These are phyloP conservation scores for Globisporangium heterothallicum DNA, from an alignment of 352 stramenopile genomes.

Conservation along the genomic window DNA sequence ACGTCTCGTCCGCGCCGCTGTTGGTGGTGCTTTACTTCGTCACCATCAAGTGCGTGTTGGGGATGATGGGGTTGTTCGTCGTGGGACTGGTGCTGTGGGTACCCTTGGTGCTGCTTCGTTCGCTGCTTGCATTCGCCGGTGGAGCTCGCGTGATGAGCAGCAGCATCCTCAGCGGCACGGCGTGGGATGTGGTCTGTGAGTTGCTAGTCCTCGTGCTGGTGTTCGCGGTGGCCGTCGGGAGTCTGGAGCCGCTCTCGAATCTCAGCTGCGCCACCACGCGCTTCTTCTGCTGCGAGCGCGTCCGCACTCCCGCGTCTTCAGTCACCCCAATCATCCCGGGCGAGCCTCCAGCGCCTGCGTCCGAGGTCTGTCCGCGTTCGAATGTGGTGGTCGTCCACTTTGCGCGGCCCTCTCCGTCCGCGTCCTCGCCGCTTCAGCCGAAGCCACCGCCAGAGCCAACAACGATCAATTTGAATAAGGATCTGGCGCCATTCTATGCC, in stretches of 20 bases:
- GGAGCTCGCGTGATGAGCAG: too few species aligned
- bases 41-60: conserved; percentile 18
- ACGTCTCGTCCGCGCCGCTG: conserved; percentile 9
- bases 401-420: background rate
- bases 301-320: too few species aligned
- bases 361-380: background rate
- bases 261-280: conserved; percentile 14
- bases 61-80: conserved; percentile 3
- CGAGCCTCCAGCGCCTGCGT: background rate
- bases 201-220: conserved; percentile 6
- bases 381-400: background rate
- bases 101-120: background rate
- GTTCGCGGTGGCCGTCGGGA: conserved; percentile 10
- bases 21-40: conserved; percentile 20
- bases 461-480: too few species aligned
- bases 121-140: background rate
- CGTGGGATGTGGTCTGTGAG: background rate
- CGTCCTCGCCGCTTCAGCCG: background rate
- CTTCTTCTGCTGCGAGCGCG: conserved; percentile 16
- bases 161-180: background rate
- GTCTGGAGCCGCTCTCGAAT: conserved; percentile 10
- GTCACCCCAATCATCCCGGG: too few species aligned
- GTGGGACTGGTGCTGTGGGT: conserved; percentile 8
- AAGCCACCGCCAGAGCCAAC: background rate
- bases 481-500: too few species aligned